Evolutionary conservation across 768 basidiomycete genomes (phyloP), one percentile per base, ranked within the genome.

Genomic region (Paxillus ammoniavirescens): DNA sequence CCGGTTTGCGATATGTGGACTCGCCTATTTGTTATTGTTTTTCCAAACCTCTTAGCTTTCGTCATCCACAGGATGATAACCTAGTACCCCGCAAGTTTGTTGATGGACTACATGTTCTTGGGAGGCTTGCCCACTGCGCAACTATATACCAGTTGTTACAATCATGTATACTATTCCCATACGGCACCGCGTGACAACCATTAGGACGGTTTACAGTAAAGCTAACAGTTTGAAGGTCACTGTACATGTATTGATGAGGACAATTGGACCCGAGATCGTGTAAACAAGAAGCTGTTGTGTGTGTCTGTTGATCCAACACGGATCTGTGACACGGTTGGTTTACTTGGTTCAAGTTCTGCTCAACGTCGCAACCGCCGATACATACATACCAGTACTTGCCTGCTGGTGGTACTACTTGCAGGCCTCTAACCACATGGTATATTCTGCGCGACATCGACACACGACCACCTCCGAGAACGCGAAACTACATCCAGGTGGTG

Each of bases 401-500:
- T 17, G 17, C 30, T 31, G 31, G 31, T 31, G 31, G 7, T 31
- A 8, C 8, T 31, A 10, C 5, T 8, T 30, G 31, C 31, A 8
- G 33, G 21, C 38, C 8, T 14, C 23, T 7, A 45, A 26, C 42
- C 35, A 55, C 52, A 56, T 61, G 57, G 54, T 57, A 40, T 51
- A 37, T 13, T 40, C 42, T 6, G 10, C 50, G 6, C 54, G 55
- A 31, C 57, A 30, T 13, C 56, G 57, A 48, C 57, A 40, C 9
- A 21, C 18, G 7, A 3, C 14, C 18, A 31, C 12, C 18, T 46
- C 26, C 9, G 38, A 37, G 17, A 18, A 50, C 13, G 0, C 45
- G 37, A 52, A 30, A 28, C 31, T 60, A 13, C 54, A 53, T 45
- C 14, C 45, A 17, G 40, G 62, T 23, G n/a, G 7, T 15, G 81